phyloP scores from a whole-genome alignment of 345 rosid species.

The Corymbia maculata region DNA sequence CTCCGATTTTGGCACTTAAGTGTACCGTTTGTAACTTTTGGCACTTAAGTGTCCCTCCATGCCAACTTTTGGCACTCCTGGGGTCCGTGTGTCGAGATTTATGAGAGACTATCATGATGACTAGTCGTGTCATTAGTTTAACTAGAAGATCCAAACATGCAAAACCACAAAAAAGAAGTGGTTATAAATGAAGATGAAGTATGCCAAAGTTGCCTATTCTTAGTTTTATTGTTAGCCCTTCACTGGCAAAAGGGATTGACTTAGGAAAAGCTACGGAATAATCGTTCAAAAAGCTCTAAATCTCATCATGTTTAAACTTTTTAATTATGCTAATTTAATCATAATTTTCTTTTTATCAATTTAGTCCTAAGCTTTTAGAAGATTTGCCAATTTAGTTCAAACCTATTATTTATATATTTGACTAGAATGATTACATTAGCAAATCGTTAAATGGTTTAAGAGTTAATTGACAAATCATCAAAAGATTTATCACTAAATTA shows the following conservation, averaged over 20 bases:
- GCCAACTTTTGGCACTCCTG: too few species aligned
- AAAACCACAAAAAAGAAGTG: background rate
- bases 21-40: too few species aligned
- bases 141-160: background rate
- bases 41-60: too few species aligned
- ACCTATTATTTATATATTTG: background rate
- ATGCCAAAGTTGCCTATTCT: background rate
- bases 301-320: too few species aligned
- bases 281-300: too few species aligned
- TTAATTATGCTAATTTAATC: too few species aligned
- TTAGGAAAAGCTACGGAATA: background rate
- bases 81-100: too few species aligned
- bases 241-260: background rate
- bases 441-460: too few species aligned
- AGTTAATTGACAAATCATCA: background rate
- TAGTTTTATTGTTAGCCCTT: background rate
- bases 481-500: too few species aligned
- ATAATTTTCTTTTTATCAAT: too few species aligned
- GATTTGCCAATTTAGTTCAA: background rate
- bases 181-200: background rate
- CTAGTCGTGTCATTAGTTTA: background rate
- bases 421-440: background rate
- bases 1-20: too few species aligned
- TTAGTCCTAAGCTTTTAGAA: too few species aligned
- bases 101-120: background rate